phyloP scores from a whole-genome alignment of 2,329 filamentous ascomycete genomes.

The Microdochium trichocladiopsis region DNA sequence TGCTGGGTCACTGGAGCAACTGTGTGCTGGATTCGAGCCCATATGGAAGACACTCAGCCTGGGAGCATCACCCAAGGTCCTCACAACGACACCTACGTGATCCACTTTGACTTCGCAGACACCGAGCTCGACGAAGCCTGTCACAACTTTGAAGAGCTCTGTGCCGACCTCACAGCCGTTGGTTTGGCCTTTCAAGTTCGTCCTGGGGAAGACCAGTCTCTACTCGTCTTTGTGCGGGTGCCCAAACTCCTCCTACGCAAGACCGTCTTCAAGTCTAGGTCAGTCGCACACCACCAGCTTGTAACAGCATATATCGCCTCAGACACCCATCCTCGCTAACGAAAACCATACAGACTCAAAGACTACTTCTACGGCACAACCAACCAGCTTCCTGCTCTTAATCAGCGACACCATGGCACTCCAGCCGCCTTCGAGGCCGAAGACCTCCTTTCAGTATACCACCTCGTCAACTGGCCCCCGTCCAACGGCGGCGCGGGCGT shows the following conservation, averaged over 20 bases:
- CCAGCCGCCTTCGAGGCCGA: slow-evolving; percentile 52
- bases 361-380: slow-evolving; percentile 71
- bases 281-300: slow-evolving; percentile 6
- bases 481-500: slow-evolving; percentile 56
- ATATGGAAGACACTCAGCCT: neutral
- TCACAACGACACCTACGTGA: slow-evolving; percentile 43
- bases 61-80: neutral
- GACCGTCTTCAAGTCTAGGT: slow-evolving; percentile 62
- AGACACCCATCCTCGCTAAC: neutral
- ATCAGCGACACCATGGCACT: slow-evolving; percentile 30
- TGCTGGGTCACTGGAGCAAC: too few species aligned
- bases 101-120: slow-evolving; percentile 51
- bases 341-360: slow-evolving; percentile 45
- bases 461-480: slow-evolving; percentile 54
- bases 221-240: slow-evolving; percentile 61
- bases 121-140: slow-evolving; percentile 45
- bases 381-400: slow-evolving; percentile 52
- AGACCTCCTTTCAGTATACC: slow-evolving; percentile 62
- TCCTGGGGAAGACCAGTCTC: slow-evolving; percentile 58
- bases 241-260: slow-evolving; percentile 56
- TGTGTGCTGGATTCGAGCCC: too few species aligned
- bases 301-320: neutral
- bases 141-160: slow-evolving; percentile 47
- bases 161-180: slow-evolving; percentile 52
- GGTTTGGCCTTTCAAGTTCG: slow-evolving; percentile 67